Evolutionary conservation across 2,329 filamentous ascomycete genomes (phyloP).

Genomic region (Sclerotinia trifoliorum): DNA sequence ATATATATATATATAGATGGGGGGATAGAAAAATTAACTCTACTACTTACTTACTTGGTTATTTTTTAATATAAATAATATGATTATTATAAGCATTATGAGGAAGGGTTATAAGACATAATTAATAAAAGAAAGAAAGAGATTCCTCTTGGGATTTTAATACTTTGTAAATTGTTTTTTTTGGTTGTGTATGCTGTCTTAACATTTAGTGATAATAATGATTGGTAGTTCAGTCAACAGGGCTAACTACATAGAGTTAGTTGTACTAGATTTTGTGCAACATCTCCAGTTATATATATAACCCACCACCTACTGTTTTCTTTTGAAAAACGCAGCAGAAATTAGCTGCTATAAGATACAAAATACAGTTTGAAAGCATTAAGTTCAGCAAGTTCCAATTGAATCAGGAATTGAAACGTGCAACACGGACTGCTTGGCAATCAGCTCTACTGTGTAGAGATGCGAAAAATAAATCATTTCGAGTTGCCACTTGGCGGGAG

Average conservation of each 20-base stretch:
- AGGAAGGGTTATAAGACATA: too few relatives aligned
- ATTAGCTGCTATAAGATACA: too few relatives aligned
- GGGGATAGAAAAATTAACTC: background rate
- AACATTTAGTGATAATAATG: too few relatives aligned
- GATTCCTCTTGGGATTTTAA: background rate
- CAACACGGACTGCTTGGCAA: background rate
- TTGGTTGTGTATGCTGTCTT: too few relatives aligned
- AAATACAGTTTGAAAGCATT: background rate
- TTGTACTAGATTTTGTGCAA: too few relatives aligned
- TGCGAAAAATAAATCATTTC: constrained; percentile 21
- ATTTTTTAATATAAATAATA: background rate
- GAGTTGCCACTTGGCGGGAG: constrained; percentile 50
- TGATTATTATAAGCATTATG: too few relatives aligned
- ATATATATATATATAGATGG: background rate
- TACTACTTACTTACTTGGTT: constrained; percentile 3
- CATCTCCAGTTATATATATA: too few relatives aligned
- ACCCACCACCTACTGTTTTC: too few relatives aligned
- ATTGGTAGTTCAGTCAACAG: too few relatives aligned
- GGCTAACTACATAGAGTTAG: too few relatives aligned
- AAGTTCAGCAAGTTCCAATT: background rate
- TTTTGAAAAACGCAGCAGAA: too few relatives aligned
- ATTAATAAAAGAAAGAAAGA: background rate
- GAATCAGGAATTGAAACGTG: background rate
- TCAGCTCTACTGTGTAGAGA: background rate
- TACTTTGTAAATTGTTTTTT: too few relatives aligned